These are phyloP conservation scores for Theileria parva DNA, from an alignment of 169 alveolate species.

Conservation along the genomic window DNA sequence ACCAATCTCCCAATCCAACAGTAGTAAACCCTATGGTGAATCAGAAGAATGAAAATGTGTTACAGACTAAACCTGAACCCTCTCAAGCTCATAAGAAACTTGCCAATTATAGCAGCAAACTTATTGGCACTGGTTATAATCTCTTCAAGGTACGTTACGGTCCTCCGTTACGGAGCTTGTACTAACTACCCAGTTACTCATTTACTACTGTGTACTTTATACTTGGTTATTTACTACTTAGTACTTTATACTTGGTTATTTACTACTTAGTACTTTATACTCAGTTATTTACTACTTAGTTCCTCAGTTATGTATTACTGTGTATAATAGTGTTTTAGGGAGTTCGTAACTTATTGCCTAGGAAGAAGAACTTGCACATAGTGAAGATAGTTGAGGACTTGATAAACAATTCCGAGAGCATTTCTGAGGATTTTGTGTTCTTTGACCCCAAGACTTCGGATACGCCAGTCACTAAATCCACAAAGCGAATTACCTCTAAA, in stretches of 20 bases:
- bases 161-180: constrained; percentile 1
- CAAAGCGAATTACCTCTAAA: constrained; percentile 28
- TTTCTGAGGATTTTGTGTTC: constrained; percentile 72
- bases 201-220: too few relatives aligned
- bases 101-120: constrained; percentile 71
- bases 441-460: constrained; percentile 70
- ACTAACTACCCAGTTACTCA: not conserved
- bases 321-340: constrained; percentile 27
- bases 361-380: constrained; percentile 71
- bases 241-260: too few relatives aligned
- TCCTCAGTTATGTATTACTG: not conserved
- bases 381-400: constrained; percentile 76
- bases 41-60: constrained; percentile 6
- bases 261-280: not conserved
- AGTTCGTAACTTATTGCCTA: constrained; percentile 67
- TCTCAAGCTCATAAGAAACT: constrained; percentile 68
- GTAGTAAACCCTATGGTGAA: too few relatives aligned
- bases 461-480: constrained; percentile 37
- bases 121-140: constrained; percentile 73
- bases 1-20: too few relatives aligned
- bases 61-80: constrained; percentile 46
- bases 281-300: not conserved
- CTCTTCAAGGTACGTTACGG: constrained; percentile 28
- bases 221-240: too few relatives aligned
- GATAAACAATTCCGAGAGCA: constrained; percentile 66